These are phyloP conservation scores for Blastobotrys parvus DNA, from an alignment of 805 yeast species.

Conservation along the genomic window DNA sequence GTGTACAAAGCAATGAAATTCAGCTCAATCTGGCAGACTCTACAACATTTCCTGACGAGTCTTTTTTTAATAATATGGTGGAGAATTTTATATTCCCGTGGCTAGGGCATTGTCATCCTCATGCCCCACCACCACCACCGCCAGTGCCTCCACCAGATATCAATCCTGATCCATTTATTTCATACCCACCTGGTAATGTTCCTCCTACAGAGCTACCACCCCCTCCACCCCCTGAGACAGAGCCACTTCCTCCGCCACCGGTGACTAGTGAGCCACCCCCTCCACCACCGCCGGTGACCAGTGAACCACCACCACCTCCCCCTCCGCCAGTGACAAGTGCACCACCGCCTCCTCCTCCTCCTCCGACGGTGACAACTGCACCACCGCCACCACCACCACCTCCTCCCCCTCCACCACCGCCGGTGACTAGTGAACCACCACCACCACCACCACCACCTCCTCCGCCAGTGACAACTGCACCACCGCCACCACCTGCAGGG, in stretches of 20 bases:
- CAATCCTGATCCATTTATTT: conserved; percentile 1
- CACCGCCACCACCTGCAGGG: background rate
- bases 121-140: background rate
- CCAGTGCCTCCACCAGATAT: conserved; percentile 1
- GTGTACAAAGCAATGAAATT: conserved; percentile 7
- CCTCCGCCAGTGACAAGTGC: background rate
- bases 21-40: conserved; percentile 12
- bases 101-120: conserved; percentile 10
- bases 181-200: background rate
- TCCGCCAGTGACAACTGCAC: background rate
- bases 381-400: too few species aligned
- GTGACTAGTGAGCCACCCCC: background rate
- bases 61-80: conserved; percentile 11
- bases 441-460: background rate
- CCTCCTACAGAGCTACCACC: background rate
- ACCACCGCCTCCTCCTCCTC: background rate
- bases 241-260: background rate
- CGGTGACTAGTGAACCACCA: background rate
- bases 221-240: too few species aligned
- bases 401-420: background rate
- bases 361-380: background rate
- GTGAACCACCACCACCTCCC: background rate
- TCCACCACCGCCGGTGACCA: background rate
- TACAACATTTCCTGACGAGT: background rate
- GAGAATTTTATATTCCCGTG: conserved; percentile 15